Evolutionary conservation across 2,329 filamentous ascomycete species (phyloP).

Genomic region (Neonectria punicea): DNA sequence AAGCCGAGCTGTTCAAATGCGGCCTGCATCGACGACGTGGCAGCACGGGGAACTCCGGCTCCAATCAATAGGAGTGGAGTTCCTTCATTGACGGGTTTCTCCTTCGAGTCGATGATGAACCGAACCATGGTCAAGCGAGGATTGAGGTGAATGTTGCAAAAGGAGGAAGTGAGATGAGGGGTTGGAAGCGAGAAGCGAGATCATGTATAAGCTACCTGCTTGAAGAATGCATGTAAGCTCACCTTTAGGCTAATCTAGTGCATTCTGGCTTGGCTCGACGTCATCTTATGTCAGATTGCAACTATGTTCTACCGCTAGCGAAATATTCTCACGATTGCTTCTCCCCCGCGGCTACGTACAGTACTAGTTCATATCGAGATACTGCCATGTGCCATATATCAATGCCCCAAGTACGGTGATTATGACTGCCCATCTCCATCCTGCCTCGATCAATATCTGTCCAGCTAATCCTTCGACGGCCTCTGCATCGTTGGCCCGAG

Average conservation of each 20-base stretch:
- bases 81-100: slow-evolving; percentile 3
- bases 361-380: too few relatives aligned
- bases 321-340: too few relatives aligned
- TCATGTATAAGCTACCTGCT: too few relatives aligned
- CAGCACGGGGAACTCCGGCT: slow-evolving; percentile 48
- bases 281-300: not conserved
- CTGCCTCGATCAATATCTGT: not conserved
- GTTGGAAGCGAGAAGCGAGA: too few relatives aligned
- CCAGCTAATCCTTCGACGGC: not conserved
- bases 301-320: too few relatives aligned
- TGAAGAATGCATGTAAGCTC: not conserved
- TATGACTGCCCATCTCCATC: not conserved
- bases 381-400: not conserved
- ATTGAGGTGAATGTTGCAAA: not conserved
- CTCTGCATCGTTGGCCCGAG: not conserved
- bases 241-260: not conserved
- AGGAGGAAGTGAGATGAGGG: not conserved
- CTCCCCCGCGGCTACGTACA: too few relatives aligned
- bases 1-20: slow-evolving; percentile 46
- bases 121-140: slow-evolving; percentile 19
- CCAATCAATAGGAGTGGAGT: slow-evolving; percentile 40
- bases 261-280: not conserved
- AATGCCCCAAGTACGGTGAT: not conserved
- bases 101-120: slow-evolving; percentile 30
- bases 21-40: slow-evolving; percentile 50